Evolutionary conservation across 2,329 filamentous ascomycete species (phyloP), one percentile per base, ranked within the genome.

Genomic region (Aspergillus flavus): DNA sequence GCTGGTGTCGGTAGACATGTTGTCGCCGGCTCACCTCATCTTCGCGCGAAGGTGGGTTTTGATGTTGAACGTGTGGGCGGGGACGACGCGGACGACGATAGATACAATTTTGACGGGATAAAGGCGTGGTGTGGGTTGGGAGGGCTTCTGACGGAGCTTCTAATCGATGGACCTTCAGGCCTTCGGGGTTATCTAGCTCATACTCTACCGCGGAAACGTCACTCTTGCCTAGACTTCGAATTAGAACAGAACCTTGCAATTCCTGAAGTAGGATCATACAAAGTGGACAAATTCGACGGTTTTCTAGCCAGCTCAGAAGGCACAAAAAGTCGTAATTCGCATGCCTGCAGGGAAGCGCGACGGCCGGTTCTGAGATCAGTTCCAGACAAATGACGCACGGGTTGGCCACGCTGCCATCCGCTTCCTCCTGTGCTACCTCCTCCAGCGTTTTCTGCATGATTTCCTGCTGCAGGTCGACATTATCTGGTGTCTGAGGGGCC

Each of bases 361-460:
- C 83, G 66, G 91, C 93, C 58, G 86, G 80, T 71, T 95, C 91
- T 11, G 87, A 87, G 72, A 97, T 83, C 59, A 80, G 73, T 61
- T 94, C 91, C 64, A 97, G 87, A 77, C 94, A 98, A 76, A 98
- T 95, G 66, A 96, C 92, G 77, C 94, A 97, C 72, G 85, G 87
- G 66, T 85, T 80, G 58, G 75, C 72, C 63, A 75, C 64, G 45
- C 75, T 67, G 56, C 71, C 69, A 28, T 73, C 65, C 50, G 75
- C 67, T 58, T 77, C 68, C 57, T 75, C 74, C 39, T 71, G 64
- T n/a, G 70, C 71, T 65, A 82, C 79, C 72, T 83, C 80, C n/a
- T 73, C 65, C 6, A 83, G 74, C 1, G 81, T 83, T 39, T 75
- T 78, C 56, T 80, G 78, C 52, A 83, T 74, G 30, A 83, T 76